Evolutionary conservation across 2,329 filamentous ascomycete genomes (phyloP), one percentile per base, ranked within the genome.

Genomic region (Neonectria faginata): DNA sequence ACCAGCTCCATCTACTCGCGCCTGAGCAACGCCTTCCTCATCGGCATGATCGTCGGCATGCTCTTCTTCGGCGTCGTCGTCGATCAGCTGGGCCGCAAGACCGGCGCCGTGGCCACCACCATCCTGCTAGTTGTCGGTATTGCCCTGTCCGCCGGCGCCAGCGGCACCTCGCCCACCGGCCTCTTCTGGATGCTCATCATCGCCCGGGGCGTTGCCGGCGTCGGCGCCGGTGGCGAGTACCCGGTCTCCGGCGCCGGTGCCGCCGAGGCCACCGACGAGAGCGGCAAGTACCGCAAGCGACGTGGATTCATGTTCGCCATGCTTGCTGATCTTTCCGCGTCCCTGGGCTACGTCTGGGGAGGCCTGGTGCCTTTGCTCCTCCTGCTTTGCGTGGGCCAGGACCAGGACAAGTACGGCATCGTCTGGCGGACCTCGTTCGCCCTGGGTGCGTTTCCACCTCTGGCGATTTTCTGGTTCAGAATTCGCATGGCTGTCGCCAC

Each of bases 251-350:
- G 78, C 47, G 79, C 81, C 3, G 83, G 83, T 45, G 83, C 85
- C 0, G 79, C 82, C 12, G 86, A 89, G 71, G 83, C 85, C 0
- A 83, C 85, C 1, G 85, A 88, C 64, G 85, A 87, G 68, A 79
- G 75, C 52, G 73, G 69, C 8, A 69, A 74, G 14, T 78, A 81
- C 55, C 80, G 84, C 41, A 83, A 83, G 63, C 79, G 79, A 39
- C 78, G 85, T 41, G 85, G 86, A 3, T 85, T 87, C 74, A 83
- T 88, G 71, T 86, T 88, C 61, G 84, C 85, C n/a, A 81, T 87
- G 78, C 78, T 86, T 12, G 80, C 82, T 2, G 82, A 87, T 67
- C 74, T 88, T 6, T 83, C 85, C 0, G 78, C 81, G 2, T 82
- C 81, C 1, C 73, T 88, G 10, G 85, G 85, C 0, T 86, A 85